phyloP scores from a whole-genome alignment of 768 basidiomycete genomes.

The Rhodosporidiobolus sp. region DNA sequence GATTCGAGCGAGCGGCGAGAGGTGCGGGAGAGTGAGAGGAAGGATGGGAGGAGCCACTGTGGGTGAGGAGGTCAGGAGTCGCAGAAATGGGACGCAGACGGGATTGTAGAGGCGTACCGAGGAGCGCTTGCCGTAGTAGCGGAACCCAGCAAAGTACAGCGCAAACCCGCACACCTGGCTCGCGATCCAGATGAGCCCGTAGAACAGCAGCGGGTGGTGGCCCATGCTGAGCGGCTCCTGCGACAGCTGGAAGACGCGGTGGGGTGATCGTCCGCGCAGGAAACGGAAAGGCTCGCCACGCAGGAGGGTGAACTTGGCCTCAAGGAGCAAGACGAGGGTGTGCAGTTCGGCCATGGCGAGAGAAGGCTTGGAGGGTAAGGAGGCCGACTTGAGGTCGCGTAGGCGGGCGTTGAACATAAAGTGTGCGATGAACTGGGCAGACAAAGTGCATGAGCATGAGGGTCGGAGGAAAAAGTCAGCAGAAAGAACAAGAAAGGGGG shows the following conservation, averaged over 20 bases:
- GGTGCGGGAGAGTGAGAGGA: constrained; percentile 7
- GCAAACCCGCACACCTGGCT: neutral
- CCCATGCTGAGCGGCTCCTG: constrained; percentile 9
- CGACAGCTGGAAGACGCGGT: constrained; percentile 18
- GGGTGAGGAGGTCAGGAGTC: too few relatives aligned
- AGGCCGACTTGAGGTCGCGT: constrained; percentile 1
- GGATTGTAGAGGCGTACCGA: neutral
- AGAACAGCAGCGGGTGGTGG: constrained; percentile 35
- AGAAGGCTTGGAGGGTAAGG: neutral
- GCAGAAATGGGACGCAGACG: too few relatives aligned
- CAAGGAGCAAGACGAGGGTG: constrained; percentile 35
- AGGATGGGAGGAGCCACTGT: constrained; percentile 24
- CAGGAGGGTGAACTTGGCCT: constrained; percentile 23
- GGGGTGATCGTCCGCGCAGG: constrained; percentile 6
- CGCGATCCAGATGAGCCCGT: constrained; percentile 3
- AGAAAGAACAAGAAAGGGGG: neutral
- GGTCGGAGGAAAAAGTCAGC: too few relatives aligned
- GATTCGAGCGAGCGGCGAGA: constrained; percentile 27
- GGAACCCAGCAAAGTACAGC: constrained; percentile 25
- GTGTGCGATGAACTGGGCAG: constrained; percentile 12
- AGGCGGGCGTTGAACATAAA: constrained; percentile 16
- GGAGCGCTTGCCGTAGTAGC: constrained; percentile 27
- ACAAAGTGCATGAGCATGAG: too few relatives aligned
- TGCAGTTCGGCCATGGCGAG: constrained; percentile 24
- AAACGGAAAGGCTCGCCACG: constrained; percentile 21